Evolutionary conservation across 2,329 filamentous ascomycete genomes (phyloP).

Genomic region (Beauveria australis): DNA sequence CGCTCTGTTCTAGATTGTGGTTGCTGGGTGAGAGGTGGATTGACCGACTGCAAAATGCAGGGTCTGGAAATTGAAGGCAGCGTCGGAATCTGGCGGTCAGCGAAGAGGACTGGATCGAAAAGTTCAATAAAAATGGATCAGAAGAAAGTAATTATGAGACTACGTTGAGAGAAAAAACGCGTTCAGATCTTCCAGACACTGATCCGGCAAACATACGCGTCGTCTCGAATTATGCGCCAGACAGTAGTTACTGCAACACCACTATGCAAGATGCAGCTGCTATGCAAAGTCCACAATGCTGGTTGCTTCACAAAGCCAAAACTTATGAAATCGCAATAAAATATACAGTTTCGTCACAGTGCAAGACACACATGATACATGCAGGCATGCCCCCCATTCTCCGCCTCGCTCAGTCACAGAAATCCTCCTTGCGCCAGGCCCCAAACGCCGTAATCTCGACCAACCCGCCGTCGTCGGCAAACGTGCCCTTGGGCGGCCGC

Average conservation of each 20-base stretch:
- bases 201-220: not conserved
- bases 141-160: not conserved
- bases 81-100: not conserved
- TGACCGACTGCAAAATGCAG: constrained; percentile 10
- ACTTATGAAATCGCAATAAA: not conserved
- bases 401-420: not conserved
- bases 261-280: not conserved
- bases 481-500: constrained; percentile 11
- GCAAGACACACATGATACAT: too few relatives aligned
- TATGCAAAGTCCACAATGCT: not conserved
- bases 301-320: not conserved
- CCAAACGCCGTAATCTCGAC: not conserved
- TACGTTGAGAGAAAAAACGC: not conserved
- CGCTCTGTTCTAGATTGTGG: constrained; percentile 3
- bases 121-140: not conserved
- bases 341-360: not conserved
- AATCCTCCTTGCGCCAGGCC: not conserved
- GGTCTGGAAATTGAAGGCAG: constrained; percentile 11
- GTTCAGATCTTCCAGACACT: not conserved
- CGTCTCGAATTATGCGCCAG: not conserved
- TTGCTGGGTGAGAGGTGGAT: constrained; percentile 7
- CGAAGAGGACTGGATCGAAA: not conserved
- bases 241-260: not conserved
- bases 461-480: constrained; percentile 14
- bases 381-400: too few relatives aligned